Base-by-base conservation (phyloP, 805 yeast species). In the Maudiozyma bulderi region DNA sequence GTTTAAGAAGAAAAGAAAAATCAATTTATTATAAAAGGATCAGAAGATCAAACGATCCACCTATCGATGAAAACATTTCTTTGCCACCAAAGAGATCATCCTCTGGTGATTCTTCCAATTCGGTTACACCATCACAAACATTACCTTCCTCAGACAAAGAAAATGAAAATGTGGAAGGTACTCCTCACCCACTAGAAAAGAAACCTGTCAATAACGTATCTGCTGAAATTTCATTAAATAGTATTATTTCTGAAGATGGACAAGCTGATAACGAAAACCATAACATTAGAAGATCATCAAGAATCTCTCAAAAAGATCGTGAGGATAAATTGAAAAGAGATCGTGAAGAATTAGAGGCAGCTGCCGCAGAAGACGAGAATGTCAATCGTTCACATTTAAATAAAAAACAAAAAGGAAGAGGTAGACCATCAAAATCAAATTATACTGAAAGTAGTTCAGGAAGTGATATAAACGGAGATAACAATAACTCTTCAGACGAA, bases 1-100 rank as follows among this genome's bases (percentile, higher is more conserved):
- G 55, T 11, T 48, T 64, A 31, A 59, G 58, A 47, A 57, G 58
- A 40, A 58, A 57, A 45, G 61, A 60, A 40, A 56, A 62, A 43
- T 55, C 62, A 1, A 51, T 54, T 7, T 60, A 59, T 48, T 65
- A 62, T 44, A 55, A 57, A 44, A 57, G 54, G 44, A 54, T 58
- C 5, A 60, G 52, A 45, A 51, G 51, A 28, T 40, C 42, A 34
- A 49, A 32, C 20, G n/a, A 44, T 11, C 39, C 28, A 15, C 35
- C 28, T 31, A 42, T 29, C 6, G 40, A 44, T 32, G 45, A 42
- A 29, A 28, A 13, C 29, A 40, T 34, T n/a, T 33, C 53, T 3
- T 28, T 52, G 13, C 43, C 55, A 13, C 47, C 48, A 9, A 35
- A 53, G 3, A 43, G 48, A 13, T 28, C 54, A n/a, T 43, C 45